phyloP scores from a whole-genome alignment of 2,329 filamentous ascomycete species.

The Scytalidium lignicola region DNA sequence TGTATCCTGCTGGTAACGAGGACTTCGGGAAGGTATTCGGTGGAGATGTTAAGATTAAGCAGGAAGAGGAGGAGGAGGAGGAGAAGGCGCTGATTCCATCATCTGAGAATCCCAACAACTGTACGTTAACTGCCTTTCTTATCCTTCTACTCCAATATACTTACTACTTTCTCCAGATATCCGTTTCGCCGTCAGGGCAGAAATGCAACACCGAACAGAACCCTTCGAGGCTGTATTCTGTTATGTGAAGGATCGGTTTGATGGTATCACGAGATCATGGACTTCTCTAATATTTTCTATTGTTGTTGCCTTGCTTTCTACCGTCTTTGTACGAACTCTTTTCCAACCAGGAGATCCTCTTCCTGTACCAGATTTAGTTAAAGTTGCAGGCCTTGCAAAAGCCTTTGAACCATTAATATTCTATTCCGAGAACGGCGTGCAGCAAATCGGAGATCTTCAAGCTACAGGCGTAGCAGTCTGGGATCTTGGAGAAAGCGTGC shows the following conservation, averaged over 20 bases:
- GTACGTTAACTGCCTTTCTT: constrained; percentile 31
- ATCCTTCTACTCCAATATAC: constrained; percentile 6
- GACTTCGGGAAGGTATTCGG: constrained; percentile 32
- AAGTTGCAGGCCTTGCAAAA: constrained; percentile 82
- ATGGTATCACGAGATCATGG: constrained; percentile 63
- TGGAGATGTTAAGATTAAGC: constrained; percentile 25
- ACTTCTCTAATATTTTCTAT: constrained; percentile 59
- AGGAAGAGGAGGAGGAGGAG: constrained; percentile 20
- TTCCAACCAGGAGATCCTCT: constrained; percentile 62
- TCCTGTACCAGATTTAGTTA: constrained; percentile 79
- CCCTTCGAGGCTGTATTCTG: constrained; percentile 71
- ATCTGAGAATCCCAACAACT: constrained; percentile 40
- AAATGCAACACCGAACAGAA: constrained; percentile 82
- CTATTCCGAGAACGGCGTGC: constrained; percentile 84
- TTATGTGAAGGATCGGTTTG: constrained; percentile 56
- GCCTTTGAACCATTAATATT: constrained; percentile 93
- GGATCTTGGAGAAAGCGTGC: constrained; percentile 88
- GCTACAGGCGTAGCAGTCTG: constrained; percentile 90
- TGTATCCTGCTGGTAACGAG: constrained; percentile 27
- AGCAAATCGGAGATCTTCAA: constrained; percentile 81
- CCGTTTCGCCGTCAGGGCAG: constrained; percentile 79
- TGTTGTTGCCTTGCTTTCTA: constrained; percentile 56
- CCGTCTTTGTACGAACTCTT: constrained; percentile 60
- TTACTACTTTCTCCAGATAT: constrained; percentile 56
- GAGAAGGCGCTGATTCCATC: constrained; percentile 9